Base-by-base conservation (phyloP, 2,329 filamentous ascomycete species). In the Ascochyta lentis region DNA sequence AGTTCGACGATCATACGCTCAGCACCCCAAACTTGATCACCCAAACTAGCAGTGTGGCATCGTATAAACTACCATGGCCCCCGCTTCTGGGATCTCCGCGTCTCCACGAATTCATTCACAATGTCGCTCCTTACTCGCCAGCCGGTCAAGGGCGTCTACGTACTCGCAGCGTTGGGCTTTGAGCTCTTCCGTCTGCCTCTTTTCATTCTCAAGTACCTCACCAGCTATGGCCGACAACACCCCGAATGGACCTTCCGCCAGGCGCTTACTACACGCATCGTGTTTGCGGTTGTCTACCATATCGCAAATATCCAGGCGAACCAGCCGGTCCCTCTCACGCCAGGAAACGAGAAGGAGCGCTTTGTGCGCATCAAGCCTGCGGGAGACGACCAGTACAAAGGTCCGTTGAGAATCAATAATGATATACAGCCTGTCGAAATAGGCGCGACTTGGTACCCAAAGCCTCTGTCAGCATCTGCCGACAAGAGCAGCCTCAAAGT, bases 391-490 rank as follows among this genome's bases (percentile, higher is more conserved):
- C 53, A 34, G 9, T 77, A 74, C 61, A 66, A 63, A 19, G 76
- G 74, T 4, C 69, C 71, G 0, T 44, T 77, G 45, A 50, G 56
- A 4, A 58, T 60, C 29, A 75, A 75, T 45, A 47, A 60, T 15
- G 60, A 73, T 16, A 66, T 79, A 19, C 65, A 71, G 59, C 78
- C 78, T 3, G 67, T 61, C 2, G 63, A 68, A 6, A 72, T 79
- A 13, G 78, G 78, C 19, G 77, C 67, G 8, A 78, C 77, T 2
- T 80, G 78, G 78, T 80, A 77, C 54, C 75, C 78, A 6, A 60
- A 59, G 13, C 66, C 69, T 6, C 50, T 69, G 33, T 58, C 51
- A 7, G 24, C 45, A 1, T 41, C 42, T 1, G 55, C 48, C 9
- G 57, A 69, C 35, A 55, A 58, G 33, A 57, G 34, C 29, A 60